phyloP scores from a whole-genome alignment of 768 basidiomycete species.

The Coprinopsis cinerea region DNA sequence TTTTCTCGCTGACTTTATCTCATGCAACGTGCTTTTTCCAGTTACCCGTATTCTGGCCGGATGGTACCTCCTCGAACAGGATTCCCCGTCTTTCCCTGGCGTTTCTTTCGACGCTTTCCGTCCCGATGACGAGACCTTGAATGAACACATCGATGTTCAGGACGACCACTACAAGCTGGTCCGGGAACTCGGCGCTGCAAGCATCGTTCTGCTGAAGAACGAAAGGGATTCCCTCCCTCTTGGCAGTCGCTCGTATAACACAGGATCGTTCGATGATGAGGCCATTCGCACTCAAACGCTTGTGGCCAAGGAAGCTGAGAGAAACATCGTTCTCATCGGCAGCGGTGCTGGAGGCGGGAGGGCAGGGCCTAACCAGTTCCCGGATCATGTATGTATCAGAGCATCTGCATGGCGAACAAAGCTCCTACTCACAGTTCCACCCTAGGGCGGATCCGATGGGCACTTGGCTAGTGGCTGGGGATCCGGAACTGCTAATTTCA shows the following conservation, averaged over 20 bases:
- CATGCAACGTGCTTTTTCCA: constrained; percentile 19
- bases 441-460: constrained; percentile 52
- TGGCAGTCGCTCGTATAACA: constrained; percentile 31
- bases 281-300: neutral
- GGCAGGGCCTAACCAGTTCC: constrained; percentile 66
- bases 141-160: constrained; percentile 63
- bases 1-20: too few relatives aligned
- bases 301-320: constrained; percentile 20
- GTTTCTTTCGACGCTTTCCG: constrained; percentile 70
- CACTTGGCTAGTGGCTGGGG: constrained; percentile 93
- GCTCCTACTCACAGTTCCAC: too few relatives aligned
- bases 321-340: constrained; percentile 57
- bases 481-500: constrained; percentile 73
- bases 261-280: too few relatives aligned
- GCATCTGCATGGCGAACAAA: neutral
- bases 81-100: constrained; percentile 50
- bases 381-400: constrained; percentile 37
- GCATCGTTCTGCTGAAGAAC: constrained; percentile 77
- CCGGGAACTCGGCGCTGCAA: constrained; percentile 66
- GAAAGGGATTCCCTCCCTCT: constrained; percentile 49
- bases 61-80: constrained; percentile 66
- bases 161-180: constrained; percentile 63
- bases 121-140: constrained; percentile 45
- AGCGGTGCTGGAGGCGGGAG: constrained; percentile 60
- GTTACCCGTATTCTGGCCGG: constrained; percentile 70